Conservation (phyloP, 1,284 basidiomycete genomes). For the Cryptococcus sp. region DNA sequence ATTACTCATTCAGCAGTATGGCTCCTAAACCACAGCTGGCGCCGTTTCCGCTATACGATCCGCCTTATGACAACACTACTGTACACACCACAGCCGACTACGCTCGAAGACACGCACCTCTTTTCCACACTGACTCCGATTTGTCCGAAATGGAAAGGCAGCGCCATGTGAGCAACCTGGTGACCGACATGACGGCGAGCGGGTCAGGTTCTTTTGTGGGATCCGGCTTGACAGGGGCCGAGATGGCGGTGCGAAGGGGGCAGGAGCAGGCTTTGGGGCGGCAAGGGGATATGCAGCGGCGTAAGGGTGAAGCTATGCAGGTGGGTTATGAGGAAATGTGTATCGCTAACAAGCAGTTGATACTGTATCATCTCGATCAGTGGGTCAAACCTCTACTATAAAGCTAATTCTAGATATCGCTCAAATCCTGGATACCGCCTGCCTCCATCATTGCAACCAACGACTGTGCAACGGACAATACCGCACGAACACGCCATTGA, state of each 20-base stretch:
- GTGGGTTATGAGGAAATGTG: constrained; percentile 18
- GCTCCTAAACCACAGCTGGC: too few species aligned
- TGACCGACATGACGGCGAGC: constrained; percentile 17
- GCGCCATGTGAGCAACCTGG: constrained; percentile 14
- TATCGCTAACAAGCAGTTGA: constrained; percentile 24
- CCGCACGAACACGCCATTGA: constrained; percentile 91
- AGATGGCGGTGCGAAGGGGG: constrained; percentile 36
- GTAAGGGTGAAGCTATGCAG: constrained; percentile 45
- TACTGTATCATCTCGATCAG: constrained; percentile 83
- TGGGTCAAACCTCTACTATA: constrained; percentile 21
- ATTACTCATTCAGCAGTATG: too few species aligned
- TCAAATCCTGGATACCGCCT: constrained; percentile 70
- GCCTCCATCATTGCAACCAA: constrained; percentile 82
- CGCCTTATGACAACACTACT: too few species aligned
- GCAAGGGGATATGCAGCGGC: constrained; percentile 31
- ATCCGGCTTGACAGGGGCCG: constrained; percentile 25
- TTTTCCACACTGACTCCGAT: background rate
- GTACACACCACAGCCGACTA: background rate
- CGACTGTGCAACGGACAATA: constrained; percentile 79
- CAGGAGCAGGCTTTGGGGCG: constrained; percentile 33
- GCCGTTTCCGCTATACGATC: too few species aligned
- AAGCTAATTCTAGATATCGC: constrained; percentile 40
- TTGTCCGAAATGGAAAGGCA: constrained; percentile 8
- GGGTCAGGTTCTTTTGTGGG: constrained; percentile 4
- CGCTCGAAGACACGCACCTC: constrained; percentile 5